Evolutionary conservation across 1,284 basidiomycete species (phyloP).

Genomic region (Ustilago cynodontis): DNA sequence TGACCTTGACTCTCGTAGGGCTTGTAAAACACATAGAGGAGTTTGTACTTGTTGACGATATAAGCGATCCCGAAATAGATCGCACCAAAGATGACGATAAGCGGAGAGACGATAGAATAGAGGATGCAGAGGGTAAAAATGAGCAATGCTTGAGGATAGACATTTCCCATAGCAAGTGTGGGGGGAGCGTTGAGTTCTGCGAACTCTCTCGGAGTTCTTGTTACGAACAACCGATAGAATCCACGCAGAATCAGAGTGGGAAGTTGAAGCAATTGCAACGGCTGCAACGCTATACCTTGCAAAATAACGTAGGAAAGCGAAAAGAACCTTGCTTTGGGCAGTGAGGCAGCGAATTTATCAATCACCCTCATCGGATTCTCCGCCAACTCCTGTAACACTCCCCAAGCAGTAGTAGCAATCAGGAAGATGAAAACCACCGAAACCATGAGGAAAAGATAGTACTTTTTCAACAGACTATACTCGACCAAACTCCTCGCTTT

Average conservation of each 20-base stretch:
- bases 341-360: constrained; percentile 63
- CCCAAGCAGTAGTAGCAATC: constrained; percentile 88
- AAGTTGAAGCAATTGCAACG: constrained; percentile 79
- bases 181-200: constrained; percentile 97
- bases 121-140: constrained; percentile 94
- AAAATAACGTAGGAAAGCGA: constrained; percentile 95
- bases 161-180: constrained; percentile 78
- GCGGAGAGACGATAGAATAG: constrained; percentile 93
- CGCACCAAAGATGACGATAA: constrained; percentile 93
- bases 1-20: constrained; percentile 92
- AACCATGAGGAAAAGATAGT: constrained; percentile 86
- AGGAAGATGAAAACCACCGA: constrained; percentile 97
- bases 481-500: constrained; percentile 91
- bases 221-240: constrained; percentile 51
- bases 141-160: constrained; percentile 93
- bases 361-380: constrained; percentile 66
- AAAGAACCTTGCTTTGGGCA: constrained; percentile 78
- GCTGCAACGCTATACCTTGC: constrained; percentile 93
- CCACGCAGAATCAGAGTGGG: constrained; percentile 59
- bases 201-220: constrained; percentile 76
- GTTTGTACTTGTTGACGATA: constrained; percentile 91
- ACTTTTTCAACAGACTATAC: constrained; percentile 88
- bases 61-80: constrained; percentile 92
- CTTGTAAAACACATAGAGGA: constrained; percentile 93
- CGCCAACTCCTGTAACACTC: constrained; percentile 73